Conservation (phyloP, 352 stramenopile species). For the Globisporangium solare region DNA sequence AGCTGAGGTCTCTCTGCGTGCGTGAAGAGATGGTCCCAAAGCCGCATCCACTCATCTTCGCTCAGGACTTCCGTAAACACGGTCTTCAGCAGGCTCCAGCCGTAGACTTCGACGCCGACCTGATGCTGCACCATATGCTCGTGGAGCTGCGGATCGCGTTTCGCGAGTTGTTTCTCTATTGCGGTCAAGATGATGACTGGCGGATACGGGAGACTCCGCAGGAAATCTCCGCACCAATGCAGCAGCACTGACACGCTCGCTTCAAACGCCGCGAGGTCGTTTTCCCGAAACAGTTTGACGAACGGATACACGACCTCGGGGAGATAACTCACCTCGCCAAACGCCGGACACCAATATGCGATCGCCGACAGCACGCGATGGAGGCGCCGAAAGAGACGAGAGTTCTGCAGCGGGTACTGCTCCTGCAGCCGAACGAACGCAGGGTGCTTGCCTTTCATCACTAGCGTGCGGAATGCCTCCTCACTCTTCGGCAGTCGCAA, state of each 20-base stretch:
- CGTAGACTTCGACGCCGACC: slow-evolving; percentile 60
- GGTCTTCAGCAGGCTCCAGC: slow-evolving; percentile 83
- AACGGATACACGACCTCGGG: slow-evolving; percentile 87
- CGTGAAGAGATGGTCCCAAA: slow-evolving; percentile 89
- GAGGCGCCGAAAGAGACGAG: slow-evolving; percentile 68
- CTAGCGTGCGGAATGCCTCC: slow-evolving; percentile 64
- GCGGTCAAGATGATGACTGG: slow-evolving; percentile 60
- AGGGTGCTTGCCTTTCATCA: slow-evolving; percentile 73
- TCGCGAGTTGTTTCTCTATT: slow-evolving; percentile 72
- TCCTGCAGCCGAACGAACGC: slow-evolving; percentile 61
- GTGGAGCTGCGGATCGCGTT: slow-evolving; percentile 62
- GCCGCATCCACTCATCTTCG: slow-evolving; percentile 81
- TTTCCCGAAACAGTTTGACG: slow-evolving; percentile 79
- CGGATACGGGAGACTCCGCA: slow-evolving; percentile 81
- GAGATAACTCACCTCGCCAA: slow-evolving; percentile 80
- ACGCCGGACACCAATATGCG: slow-evolving; percentile 89
- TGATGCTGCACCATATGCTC: slow-evolving; percentile 72
- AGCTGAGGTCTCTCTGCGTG: slow-evolving; percentile 57
- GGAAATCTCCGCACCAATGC: slow-evolving; percentile 78
- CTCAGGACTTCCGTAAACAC: slow-evolving; percentile 88
- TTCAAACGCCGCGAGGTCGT: slow-evolving; percentile 90
- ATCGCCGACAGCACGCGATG: slow-evolving; percentile 79
- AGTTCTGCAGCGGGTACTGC: slow-evolving; percentile 78
- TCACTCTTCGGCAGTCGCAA: slow-evolving; percentile 82
- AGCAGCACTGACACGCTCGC: slow-evolving; percentile 80